Evolutionary conservation across 192 early-diverging fungal species (phyloP), one percentile per base, ranked within the genome.

Genomic region (Funneliformis mosseae): DNA sequence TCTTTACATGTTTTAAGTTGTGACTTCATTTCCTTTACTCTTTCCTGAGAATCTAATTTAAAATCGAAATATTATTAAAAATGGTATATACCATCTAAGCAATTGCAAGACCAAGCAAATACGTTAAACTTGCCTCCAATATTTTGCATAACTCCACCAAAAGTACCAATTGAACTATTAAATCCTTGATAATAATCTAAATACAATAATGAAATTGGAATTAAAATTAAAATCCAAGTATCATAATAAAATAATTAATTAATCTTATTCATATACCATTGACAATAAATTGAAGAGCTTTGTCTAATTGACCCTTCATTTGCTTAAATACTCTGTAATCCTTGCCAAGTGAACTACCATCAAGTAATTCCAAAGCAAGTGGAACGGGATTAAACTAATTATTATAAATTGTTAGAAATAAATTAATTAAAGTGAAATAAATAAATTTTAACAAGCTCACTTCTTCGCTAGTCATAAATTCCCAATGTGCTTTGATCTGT

Each of bases 131-230:
- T 87, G 84, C 88, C 90, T 62, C 87, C 85, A 76, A 95, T 91
- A 78, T 90, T 90, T 42, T 93, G 89, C 45, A 93, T 87, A 14
- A 95, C 89, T 18, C 92, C 94, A 25, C 94, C 91, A 77, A 93
- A 95, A 64, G 92, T 93, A 84, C 93, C 85, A 80, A 95, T 95
- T 8, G 94, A 94, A 63, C 92, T 90, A 76, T 94, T 95, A 79
- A 95, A 95, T 12, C 94, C 93, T 45, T 90, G 89, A 75, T 95
- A 94, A 81, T 93, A 94, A 72, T 94, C 94, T 90, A 83, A 1
- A 68, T n/a, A 73, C 4, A 62, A 48, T 27, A 38, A 27, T 67
- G 16, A 23, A n/a, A n/a, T n/a, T n/a, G n/a, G n/a, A n/a, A 33
- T 33, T 16, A 38, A 67, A 67, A 7, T 67, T 61, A 61, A 33